phyloP scores from a whole-genome alignment of 768 basidiomycete species.

The Podaxis carcinomalis region DNA sequence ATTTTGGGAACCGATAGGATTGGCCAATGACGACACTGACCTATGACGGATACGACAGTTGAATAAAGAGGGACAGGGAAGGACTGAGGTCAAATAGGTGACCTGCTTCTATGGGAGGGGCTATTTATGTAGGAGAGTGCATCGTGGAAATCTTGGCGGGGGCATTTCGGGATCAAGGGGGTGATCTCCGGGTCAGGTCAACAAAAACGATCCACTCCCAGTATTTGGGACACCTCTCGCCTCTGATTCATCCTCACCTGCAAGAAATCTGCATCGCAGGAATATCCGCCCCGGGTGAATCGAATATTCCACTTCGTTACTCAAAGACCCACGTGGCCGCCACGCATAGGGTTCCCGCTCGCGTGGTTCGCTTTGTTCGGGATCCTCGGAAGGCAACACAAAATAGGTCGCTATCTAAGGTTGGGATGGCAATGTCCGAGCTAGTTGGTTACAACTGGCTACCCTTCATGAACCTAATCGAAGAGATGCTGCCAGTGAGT shows the following conservation, averaged over 20 bases:
- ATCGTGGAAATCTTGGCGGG: constrained; percentile 36
- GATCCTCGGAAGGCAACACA: constrained; percentile 20
- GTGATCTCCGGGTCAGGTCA: constrained; percentile 32
- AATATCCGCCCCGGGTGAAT: constrained; percentile 2
- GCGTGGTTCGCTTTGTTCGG: constrained; percentile 17
- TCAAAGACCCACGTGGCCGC: constrained; percentile 31
- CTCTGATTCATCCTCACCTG: neutral
- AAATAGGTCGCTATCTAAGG: constrained; percentile 2
- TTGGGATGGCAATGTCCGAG: constrained; percentile 10
- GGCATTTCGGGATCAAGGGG: constrained; percentile 35
- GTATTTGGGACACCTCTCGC: neutral
- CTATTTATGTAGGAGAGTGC: constrained; percentile 29
- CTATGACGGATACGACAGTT: constrained; percentile 16
- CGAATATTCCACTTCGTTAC: neutral
- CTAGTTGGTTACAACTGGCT: neutral
- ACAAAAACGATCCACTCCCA: constrained; percentile 7
- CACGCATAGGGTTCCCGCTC: constrained; percentile 25
- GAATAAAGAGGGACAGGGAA: constrained; percentile 19
- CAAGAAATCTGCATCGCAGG: neutral
- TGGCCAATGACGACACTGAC: constrained; percentile 5
- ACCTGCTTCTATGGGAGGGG: constrained; percentile 16
- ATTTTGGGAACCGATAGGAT: constrained; percentile 1
- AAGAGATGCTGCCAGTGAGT: neutral
- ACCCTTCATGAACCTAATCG: neutral
- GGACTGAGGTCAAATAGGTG: constrained; percentile 9